These are phyloP conservation scores for Penicillium arizonense DNA, from an alignment of 495 filamentous ascomycete genomes.

Conservation along the genomic window DNA sequence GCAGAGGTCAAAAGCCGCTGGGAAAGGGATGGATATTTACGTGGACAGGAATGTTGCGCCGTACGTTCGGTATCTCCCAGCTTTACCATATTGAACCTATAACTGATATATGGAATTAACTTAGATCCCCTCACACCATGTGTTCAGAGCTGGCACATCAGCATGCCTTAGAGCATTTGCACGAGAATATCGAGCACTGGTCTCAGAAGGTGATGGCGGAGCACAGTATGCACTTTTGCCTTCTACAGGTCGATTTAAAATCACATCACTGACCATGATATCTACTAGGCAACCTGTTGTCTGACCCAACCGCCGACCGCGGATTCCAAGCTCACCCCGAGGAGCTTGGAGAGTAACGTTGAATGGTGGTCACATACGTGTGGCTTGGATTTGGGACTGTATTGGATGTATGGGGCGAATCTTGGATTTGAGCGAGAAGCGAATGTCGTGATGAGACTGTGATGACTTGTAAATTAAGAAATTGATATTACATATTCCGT, in stretches of 20 bases:
- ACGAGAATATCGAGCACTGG: constrained; percentile 20
- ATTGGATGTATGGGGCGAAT: not conserved
- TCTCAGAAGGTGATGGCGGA: constrained; percentile 7
- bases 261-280: not conserved
- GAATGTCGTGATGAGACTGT: not conserved
- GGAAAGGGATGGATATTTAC: constrained; percentile 13
- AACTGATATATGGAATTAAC: not conserved
- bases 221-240: constrained; percentile 1
- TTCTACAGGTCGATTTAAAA: not conserved
- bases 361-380: not conserved
- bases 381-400: not conserved
- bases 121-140: constrained; percentile 20
- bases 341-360: not conserved
- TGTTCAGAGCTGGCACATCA: constrained; percentile 27
- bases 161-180: constrained; percentile 25
- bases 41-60: constrained; percentile 21
- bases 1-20: not conserved
- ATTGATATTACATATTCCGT: not conserved
- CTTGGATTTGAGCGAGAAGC: not conserved
- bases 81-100: not conserved
- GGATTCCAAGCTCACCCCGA: constrained; percentile 4
- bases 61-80: constrained; percentile 6
- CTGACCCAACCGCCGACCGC: constrained; percentile 2
- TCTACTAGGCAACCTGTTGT: not conserved
- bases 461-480: constrained; percentile 1